Percentiles rank a stretch among this genome's conserved stretches.
These are phyloP conservation scores for Rhizopogon vesiculosus DNA, from an alignment of 768 basidiomycete species.

Conservation along the genomic window DNA sequence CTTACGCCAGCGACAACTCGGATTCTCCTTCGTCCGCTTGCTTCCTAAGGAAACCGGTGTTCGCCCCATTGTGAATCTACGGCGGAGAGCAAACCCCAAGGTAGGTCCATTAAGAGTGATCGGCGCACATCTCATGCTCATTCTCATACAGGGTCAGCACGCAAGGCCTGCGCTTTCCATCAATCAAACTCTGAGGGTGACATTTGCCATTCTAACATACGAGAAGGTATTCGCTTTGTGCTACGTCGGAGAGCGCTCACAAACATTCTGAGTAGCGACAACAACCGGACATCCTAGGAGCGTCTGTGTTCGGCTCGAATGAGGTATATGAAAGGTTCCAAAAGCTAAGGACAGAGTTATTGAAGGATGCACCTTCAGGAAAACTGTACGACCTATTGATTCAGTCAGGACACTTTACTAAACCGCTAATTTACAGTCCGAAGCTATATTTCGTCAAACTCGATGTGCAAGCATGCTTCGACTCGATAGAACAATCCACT, in stretches of 20 bases:
- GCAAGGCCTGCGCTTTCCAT: constrained; percentile 54
- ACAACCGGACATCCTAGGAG: constrained; percentile 63
- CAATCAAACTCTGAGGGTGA: constrained; percentile 79
- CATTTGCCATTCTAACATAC: constrained; percentile 84
- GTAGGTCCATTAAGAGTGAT: constrained; percentile 15
- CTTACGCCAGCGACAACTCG: constrained; percentile 66
- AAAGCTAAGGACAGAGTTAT: constrained; percentile 54
- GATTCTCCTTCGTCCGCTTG: constrained; percentile 82
- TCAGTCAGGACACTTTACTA: neutral
- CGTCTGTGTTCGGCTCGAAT: constrained; percentile 77
- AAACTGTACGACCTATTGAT: constrained; percentile 42
- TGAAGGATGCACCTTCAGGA: constrained; percentile 32
- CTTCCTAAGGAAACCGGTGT: constrained; percentile 95
- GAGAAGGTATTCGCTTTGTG: constrained; percentile 57
- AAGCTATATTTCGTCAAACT: constrained; percentile 94
- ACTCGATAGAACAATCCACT: constrained; percentile 89
- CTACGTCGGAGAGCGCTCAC: neutral
- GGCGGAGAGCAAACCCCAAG: constrained; percentile 39
- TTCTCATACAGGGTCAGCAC: constrained; percentile 23
- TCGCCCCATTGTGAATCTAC: constrained; percentile 89
- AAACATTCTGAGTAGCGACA: constrained; percentile 43
- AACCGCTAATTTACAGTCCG: constrained; percentile 46
- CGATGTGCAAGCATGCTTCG: constrained; percentile 95
- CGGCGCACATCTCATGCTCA: neutral
- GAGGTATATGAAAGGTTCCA: constrained; percentile 79